Base-by-base conservation (phyloP, 2,329 filamentous ascomycete genomes). In the Dactylellina leptospora region DNA sequence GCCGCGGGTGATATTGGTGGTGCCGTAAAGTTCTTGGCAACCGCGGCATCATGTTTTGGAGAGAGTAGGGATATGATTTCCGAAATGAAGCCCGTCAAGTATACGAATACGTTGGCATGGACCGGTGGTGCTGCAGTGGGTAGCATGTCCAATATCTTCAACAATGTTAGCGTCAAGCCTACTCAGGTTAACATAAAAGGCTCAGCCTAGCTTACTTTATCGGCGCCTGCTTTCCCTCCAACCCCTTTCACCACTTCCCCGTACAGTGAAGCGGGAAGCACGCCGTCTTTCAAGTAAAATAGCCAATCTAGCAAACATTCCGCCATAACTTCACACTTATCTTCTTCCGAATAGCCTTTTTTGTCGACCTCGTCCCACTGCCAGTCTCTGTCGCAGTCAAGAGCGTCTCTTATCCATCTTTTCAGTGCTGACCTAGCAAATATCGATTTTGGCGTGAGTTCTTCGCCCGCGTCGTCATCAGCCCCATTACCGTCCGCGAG, bases 261-360 rank as follows among this genome's bases (percentile, higher is more conserved):
- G 55, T 92, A 97, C 1, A 95, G 80, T 0, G 84, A 78, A 1
- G 84, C 82, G 0, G 90, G 87, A 51, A 97, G 83, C 69, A 97
- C 84, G 0, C 93, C 92, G 76, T 96, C 93, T 0, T 86, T 85
- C 20, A 97, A 83, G 27, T 87, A 90, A 1, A 81, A 80, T 0
- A 97, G 83, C 78, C 97, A 97, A 1, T 88, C 81, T 0, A 96
- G 76, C 0, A 97, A 82, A 0, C 89, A 86, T 61, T 90, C 87
- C 8, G 88, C 84, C 1, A 96, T 81, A 3, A 89, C 83, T 78
- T 97, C 93, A 1, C 89, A 79, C 83, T 89, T 88, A 59, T 85
- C 85, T 72, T 85, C 84, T 53, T 89, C 87, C 0, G 87, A 87
- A 85, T 78, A 23, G 82, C 83, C 18, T 86, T 82, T 74, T 87